These are phyloP conservation scores for Entomortierella lignicola DNA, from an alignment of 192 early-diverging fungal species.

Conservation along the genomic window DNA sequence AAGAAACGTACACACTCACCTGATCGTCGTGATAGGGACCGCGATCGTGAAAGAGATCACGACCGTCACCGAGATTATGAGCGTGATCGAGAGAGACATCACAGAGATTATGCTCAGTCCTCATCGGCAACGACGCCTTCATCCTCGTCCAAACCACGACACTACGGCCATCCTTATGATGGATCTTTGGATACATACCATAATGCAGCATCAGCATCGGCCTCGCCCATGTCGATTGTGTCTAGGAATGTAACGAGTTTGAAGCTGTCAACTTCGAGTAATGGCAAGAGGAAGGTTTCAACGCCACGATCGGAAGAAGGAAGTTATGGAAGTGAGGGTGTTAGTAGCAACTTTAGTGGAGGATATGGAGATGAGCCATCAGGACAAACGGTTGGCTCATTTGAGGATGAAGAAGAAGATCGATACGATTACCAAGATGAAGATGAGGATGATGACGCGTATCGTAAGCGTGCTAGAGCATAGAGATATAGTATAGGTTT, in stretches of 20 bases:
- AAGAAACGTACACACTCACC: conserved; percentile 26
- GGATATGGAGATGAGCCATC: conserved; percentile 17
- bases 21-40: conserved; percentile 20
- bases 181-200: conserved; percentile 14
- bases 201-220: conserved; percentile 26
- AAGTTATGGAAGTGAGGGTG: conserved; percentile 11
- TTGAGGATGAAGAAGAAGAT: conserved; percentile 8
- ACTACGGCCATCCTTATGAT: conserved; percentile 11
- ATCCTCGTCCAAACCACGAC: conserved; percentile 10
- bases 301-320: conserved; percentile 31
- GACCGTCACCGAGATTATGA: conserved; percentile 12
- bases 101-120: background rate
- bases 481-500: background rate
- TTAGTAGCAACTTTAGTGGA: conserved; percentile 3
- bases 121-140: conserved; percentile 3
- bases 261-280: conserved; percentile 33
- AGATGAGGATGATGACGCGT: conserved; percentile 30
- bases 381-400: background rate
- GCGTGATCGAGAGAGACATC: conserved; percentile 7
- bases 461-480: conserved; percentile 23
- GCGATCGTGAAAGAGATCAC: conserved; percentile 3
- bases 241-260: conserved; percentile 33
- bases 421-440: conserved; percentile 20
- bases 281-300: conserved; percentile 30
- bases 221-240: conserved; percentile 43